phyloP scores from a whole-genome alignment of 257 asterid genomes.

The Thymus mandschuricus region DNA sequence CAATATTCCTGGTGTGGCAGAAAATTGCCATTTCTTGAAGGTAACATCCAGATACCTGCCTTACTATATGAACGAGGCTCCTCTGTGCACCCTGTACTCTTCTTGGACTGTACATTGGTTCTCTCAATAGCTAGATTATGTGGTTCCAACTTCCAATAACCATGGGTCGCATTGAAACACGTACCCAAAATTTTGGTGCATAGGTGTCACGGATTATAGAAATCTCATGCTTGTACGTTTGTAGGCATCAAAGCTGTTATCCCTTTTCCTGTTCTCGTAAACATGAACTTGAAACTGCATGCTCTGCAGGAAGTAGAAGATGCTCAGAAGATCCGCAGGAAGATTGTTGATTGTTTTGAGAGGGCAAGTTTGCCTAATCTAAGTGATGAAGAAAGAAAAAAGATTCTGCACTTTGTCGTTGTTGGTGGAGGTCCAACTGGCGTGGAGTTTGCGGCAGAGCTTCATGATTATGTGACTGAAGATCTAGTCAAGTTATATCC shows the following conservation, averaged over 20 bases:
- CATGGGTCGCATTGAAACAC: slow-evolving; percentile 5
- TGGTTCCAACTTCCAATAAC: background rate
- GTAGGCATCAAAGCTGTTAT: background rate
- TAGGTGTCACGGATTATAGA: background rate
- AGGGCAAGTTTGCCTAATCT: slow-evolving; percentile 80
- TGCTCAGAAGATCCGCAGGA: slow-evolving; percentile 94
- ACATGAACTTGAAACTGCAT: slow-evolving; percentile 29
- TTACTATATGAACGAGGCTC: background rate
- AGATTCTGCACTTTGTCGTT: slow-evolving; percentile 87
- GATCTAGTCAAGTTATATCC: slow-evolving; percentile 87
- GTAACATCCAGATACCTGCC: slow-evolving; percentile 38
- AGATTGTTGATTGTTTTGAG: slow-evolving; percentile 84
- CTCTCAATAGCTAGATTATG: background rate
- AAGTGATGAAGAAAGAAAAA: slow-evolving; percentile 82
- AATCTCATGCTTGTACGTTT: slow-evolving; percentile 7
- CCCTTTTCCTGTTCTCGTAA: slow-evolving; percentile 10
- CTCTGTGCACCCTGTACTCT: background rate
- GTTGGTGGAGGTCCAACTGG: slow-evolving; percentile 99
- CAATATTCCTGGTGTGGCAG: slow-evolving; percentile 95
- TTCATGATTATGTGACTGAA: slow-evolving; percentile 81
- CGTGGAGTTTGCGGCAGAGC: slow-evolving; percentile 84
- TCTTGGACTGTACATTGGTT: slow-evolving; percentile 9
- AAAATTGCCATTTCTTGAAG: slow-evolving; percentile 89
- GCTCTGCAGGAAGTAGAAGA: slow-evolving; percentile 84
- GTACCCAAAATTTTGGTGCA: slow-evolving; percentile 2